Base-by-base conservation (phyloP, 2,329 filamentous ascomycete species). In the Xylariomycetidae sp. region DNA sequence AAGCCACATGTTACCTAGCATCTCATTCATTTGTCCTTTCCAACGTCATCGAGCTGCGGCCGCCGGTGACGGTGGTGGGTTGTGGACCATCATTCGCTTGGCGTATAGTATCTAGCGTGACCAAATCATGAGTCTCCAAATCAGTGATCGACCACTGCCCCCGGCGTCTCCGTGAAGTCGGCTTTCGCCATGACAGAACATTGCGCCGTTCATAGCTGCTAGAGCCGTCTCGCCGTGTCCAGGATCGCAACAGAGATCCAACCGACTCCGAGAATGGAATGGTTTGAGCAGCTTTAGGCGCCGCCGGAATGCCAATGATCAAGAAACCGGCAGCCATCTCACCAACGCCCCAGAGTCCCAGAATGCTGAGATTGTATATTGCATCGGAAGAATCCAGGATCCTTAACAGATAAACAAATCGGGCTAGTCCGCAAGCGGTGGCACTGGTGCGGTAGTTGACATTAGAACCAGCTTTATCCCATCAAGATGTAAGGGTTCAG, bases 251-350 rank as follows among this genome's bases (percentile, higher is more conserved):
- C 16, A 41, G 29, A 3, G 40, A 43, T 6, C 31, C 37, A 5
- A 41, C 25, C 14, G 30, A 29, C 16, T 25, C 32, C 2, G 33
- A 36, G 23, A 40, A 36, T 8, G 38, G 27, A 13, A 38, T 30
- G 15, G 27, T 34, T 5, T 33, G 28, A 9, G 39, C 25, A 16
- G 37, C 41, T 30, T 37, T 39, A 6, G 41, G 41, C 6, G 40
- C 12, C 8, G 39, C 30, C 3, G 42, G 42, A 12, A 45, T 23
- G 8, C 42, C 40, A 16, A 45, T 41, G 15, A 45, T 40, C 13
- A 45, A 40, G 16, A 43, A 45, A 23, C 42, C 40, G 11, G 38
- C 37, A 1, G 42, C 43, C 27, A 41, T 32, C 19, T 45, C 42
- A 4, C 40, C 34, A 3, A 45, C 37, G 6, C 36, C 40, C 42